phyloP scores from a whole-genome alignment of 805 yeast genomes.

The Saturnispora hagleri region DNA sequence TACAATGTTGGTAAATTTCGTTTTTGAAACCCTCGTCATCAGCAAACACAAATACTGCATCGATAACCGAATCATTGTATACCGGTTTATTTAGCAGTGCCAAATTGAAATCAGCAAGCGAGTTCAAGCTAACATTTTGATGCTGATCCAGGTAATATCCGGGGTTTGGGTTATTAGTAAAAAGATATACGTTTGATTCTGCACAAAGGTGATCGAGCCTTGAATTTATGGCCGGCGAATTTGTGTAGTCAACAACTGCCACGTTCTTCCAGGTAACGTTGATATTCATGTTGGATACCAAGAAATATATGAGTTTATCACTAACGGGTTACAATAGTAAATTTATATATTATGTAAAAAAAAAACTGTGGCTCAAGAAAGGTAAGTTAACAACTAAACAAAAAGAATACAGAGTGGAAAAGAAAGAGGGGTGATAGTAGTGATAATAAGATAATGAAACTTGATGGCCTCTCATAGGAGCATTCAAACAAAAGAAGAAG shows the following conservation, averaged over 20 bases:
- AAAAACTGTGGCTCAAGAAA: background rate
- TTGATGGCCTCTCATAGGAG: background rate
- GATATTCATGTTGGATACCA: conserved; percentile 15
- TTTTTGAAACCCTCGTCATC: background rate
- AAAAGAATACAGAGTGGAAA: background rate
- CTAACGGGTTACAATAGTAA: background rate
- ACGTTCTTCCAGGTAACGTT: conserved; percentile 4
- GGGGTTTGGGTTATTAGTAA: background rate
- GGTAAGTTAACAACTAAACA: background rate
- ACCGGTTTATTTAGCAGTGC: background rate
- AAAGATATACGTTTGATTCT: background rate
- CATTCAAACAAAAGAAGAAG: background rate
- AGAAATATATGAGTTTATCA: background rate
- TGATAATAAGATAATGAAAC: background rate
- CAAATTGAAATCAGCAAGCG: background rate
- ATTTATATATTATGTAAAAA: background rate
- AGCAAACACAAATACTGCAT: conserved; percentile 1
- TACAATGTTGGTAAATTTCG: conserved; percentile 42
- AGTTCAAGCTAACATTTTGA: background rate
- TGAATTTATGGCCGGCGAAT: background rate
- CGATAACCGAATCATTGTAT: background rate
- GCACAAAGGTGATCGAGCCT: background rate
- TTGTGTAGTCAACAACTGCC: background rate
- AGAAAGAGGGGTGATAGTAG: background rate
- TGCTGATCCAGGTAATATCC: background rate